Evolutionary conservation across 371 early-diverging fungal genomes (phyloP).

Genomic region (Nematocida ironsii): DNA sequence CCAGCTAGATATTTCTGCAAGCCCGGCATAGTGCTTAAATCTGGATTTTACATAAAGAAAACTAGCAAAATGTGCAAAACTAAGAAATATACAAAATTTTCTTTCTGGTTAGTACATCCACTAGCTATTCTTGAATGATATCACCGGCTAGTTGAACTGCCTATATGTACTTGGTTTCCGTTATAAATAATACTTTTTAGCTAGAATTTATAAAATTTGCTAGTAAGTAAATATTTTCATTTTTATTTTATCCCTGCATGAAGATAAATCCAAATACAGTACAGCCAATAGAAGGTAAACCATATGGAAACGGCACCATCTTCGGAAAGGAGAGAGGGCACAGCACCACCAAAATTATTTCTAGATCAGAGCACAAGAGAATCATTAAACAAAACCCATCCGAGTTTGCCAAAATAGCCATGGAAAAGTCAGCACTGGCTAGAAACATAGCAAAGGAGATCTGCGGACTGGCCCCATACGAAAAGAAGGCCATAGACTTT

Average conservation of each 20-base stretch:
- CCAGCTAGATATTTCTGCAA: no score
- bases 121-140: no score
- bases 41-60: no score
- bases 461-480: constrained; percentile 70
- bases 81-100: no score
- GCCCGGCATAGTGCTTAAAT: no score
- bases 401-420: constrained; percentile 11
- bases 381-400: constrained; percentile 29
- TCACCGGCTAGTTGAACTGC: no score
- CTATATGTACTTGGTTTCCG: no score
- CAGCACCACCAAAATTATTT: constrained; percentile 26
- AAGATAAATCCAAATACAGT: constrained; percentile 32
- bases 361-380: constrained; percentile 36
- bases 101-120: no score
- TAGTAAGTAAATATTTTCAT: constrained; percentile 16
- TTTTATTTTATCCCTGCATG: constrained; percentile 60
- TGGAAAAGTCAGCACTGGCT: constrained; percentile 58
- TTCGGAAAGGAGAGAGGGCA: constrained; percentile 51
- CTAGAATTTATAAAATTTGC: background rate
- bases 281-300: constrained; percentile 46
- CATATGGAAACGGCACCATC: constrained; percentile 45
- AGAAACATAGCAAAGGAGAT: constrained; percentile 68
- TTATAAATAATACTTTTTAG: background rate
- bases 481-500: constrained; percentile 69
- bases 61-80: no score